A percentile compares a stretch with the other conserved stretches of the same genome.
phyloP scores from a whole-genome alignment of 2,329 filamentous ascomycete genomes.

The Ophiostoma sp. region DNA sequence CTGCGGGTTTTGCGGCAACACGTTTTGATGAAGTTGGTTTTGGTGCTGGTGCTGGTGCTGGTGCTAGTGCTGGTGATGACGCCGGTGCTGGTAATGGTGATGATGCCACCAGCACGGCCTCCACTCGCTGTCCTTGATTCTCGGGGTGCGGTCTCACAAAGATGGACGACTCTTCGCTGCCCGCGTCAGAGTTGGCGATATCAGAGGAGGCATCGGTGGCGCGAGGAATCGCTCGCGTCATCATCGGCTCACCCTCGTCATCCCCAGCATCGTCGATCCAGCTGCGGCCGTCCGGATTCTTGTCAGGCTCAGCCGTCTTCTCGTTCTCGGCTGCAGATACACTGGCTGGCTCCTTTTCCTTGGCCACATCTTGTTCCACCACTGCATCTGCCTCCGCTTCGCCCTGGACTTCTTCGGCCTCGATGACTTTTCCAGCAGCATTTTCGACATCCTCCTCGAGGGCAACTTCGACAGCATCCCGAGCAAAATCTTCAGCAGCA shows the following conservation, averaged over 20 bases:
- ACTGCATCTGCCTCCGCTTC: not conserved
- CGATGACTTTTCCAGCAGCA: no score
- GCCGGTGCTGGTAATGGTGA: no score
- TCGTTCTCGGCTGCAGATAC: not conserved
- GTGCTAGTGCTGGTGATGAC: constrained; percentile 13
- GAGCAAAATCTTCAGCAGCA: not conserved
- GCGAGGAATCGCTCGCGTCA: not conserved
- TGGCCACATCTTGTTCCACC: not conserved
- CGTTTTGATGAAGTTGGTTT: not conserved
- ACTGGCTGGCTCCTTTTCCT: not conserved
- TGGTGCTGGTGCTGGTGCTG: constrained; percentile 21
- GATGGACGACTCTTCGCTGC: not conserved
- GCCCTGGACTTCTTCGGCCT: not conserved
- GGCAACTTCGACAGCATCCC: not conserved
- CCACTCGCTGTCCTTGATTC: not conserved
- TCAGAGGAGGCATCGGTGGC: not conserved
- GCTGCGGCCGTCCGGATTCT: not conserved
- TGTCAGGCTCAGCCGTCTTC: not conserved
- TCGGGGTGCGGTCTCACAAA: not conserved
- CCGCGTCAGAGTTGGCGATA: not conserved
- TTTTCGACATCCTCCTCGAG: no score
- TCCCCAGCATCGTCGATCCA: not conserved
- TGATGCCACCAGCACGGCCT: not conserved
- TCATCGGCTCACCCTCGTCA: not conserved
- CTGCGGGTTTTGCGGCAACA: not conserved